phyloP scores from a whole-genome alignment of 306 rosid genomes.

The Rosa lucieae region DNA sequence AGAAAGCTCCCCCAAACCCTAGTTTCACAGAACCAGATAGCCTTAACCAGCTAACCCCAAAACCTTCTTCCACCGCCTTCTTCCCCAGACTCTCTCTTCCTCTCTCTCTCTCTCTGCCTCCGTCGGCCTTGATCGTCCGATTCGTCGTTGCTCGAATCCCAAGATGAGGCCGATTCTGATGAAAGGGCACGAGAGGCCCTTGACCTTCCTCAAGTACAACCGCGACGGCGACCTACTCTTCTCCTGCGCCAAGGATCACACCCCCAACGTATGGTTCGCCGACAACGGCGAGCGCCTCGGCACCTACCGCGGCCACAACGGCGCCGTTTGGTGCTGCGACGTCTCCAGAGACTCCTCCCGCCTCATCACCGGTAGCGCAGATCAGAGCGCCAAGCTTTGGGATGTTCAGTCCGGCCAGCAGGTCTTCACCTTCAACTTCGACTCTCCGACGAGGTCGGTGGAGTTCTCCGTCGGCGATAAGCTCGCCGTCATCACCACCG shows the following conservation, averaged over 20 bases:
- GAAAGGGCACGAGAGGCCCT: constrained; percentile 98
- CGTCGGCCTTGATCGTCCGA: not conserved
- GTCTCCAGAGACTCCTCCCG: constrained; percentile 76
- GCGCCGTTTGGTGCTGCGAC: constrained; percentile 96
- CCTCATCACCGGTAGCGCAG: constrained; percentile 84
- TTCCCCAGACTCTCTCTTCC: not conserved
- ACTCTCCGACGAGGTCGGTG: constrained; percentile 71
- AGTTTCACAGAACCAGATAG: not conserved
- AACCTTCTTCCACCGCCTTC: not conserved
- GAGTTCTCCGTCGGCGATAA: constrained; percentile 67
- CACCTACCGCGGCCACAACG: constrained; percentile 88
- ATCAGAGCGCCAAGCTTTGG: constrained; percentile 80
- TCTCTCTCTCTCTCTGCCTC: not conserved
- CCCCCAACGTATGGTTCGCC: constrained; percentile 93
- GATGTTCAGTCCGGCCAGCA: constrained; percentile 77
- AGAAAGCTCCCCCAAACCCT: not conserved
- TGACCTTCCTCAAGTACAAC: constrained; percentile 84
- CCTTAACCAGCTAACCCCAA: constrained; percentile 1
- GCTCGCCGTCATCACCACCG: constrained; percentile 67
- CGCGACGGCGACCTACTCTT: constrained; percentile 89
- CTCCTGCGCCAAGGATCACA: constrained; percentile 86
- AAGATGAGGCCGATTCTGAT: constrained; percentile 92
- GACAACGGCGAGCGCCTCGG: constrained; percentile 96
- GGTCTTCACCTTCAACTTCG: constrained; percentile 63
- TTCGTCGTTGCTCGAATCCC: not conserved